Conservation (phyloP, 148 eudicot genomes). For the Fagopyrum tataricum region DNA sequence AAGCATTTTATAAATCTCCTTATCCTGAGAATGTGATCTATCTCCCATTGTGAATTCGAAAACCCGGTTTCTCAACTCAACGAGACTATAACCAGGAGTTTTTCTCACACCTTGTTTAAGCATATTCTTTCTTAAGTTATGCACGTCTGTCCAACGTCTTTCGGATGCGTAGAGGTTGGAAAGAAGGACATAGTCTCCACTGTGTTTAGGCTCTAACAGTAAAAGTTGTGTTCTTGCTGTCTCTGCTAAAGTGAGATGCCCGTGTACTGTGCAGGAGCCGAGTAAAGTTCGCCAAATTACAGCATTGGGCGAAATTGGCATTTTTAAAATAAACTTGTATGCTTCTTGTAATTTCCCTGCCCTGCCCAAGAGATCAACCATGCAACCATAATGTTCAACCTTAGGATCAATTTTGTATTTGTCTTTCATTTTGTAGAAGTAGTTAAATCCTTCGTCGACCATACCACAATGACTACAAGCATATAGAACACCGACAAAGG, state of each 20-base stretch:
- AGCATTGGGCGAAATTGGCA: conserved; percentile 60
- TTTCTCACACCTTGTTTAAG: conserved; percentile 50
- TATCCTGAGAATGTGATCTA: conserved; percentile 50
- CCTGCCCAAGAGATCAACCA: conserved; percentile 66
- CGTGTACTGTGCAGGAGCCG: conserved; percentile 58
- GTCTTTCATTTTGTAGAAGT: conserved; percentile 44
- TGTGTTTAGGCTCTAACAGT: conserved; percentile 61
- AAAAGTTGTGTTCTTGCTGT: conserved; percentile 41
- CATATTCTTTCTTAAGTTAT: conserved; percentile 50
- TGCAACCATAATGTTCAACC: conserved; percentile 74
- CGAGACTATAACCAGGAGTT: conserved; percentile 59
- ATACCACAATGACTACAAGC: conserved; percentile 82
- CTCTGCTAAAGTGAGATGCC: conserved; percentile 42
- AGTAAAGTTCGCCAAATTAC: conserved; percentile 75
- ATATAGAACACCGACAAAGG: conserved; percentile 67
- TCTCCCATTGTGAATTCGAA: conserved; percentile 80
- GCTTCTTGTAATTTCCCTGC: conserved; percentile 61
- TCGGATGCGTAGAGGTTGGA: conserved; percentile 77
- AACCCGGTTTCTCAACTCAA: conserved; percentile 59
- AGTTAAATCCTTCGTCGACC: conserved; percentile 61
- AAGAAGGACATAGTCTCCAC: conserved; percentile 75
- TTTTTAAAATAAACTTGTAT: conserved; percentile 42
- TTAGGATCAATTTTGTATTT: conserved; percentile 42
- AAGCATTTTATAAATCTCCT: conserved; percentile 51
- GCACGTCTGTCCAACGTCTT: conserved; percentile 64